phyloP scores from a whole-genome alignment of 2,329 filamentous ascomycete genomes.

The Cryoendolithus antarcticus region DNA sequence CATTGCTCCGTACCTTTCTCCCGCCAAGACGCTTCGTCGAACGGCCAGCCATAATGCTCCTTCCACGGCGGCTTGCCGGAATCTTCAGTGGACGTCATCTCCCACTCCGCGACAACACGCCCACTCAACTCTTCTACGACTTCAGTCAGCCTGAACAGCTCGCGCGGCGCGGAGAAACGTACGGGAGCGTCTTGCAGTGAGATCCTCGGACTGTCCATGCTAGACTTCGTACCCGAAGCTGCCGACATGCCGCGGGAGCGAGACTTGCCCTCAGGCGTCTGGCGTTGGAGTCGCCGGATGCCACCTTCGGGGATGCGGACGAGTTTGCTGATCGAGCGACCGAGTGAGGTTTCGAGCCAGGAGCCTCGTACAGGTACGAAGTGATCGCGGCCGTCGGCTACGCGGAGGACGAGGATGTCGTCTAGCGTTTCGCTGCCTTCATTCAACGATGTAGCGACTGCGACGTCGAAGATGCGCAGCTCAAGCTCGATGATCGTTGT shows the following conservation, averaged over 20 bases:
- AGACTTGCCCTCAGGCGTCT: slow-evolving; percentile 30
- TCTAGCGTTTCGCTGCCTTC: slow-evolving; percentile 55
- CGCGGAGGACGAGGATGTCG: slow-evolving; percentile 76
- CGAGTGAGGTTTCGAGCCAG: slow-evolving; percentile 76
- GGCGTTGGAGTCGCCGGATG: slow-evolving; percentile 57
- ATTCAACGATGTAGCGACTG: slow-evolving; percentile 60
- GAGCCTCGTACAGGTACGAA: slow-evolving; percentile 70
- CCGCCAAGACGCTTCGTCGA: slow-evolving; percentile 39
- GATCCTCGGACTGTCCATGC: background rate
- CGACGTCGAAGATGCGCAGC: slow-evolving; percentile 51
- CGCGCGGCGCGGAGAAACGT: slow-evolving; percentile 70
- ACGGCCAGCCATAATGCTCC: slow-evolving; percentile 46
- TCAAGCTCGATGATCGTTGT: slow-evolving; percentile 60
- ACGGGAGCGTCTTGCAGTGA: slow-evolving; percentile 34
- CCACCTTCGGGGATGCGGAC: slow-evolving; percentile 68
- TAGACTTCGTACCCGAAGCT: background rate
- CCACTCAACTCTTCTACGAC: slow-evolving; percentile 52
- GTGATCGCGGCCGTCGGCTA: slow-evolving; percentile 75
- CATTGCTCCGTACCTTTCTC: slow-evolving; percentile 28
- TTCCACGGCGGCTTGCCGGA: slow-evolving; percentile 38
- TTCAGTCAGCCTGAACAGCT: slow-evolving; percentile 82
- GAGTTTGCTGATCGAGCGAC: slow-evolving; percentile 76
- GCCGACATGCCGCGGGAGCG: slow-evolving; percentile 4
- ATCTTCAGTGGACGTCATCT: slow-evolving; percentile 34
- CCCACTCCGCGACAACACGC: slow-evolving; percentile 49